These are phyloP conservation scores for Neodidymelliopsis sp. DNA, from an alignment of 2,329 filamentous ascomycete species.

Conservation along the genomic window DNA sequence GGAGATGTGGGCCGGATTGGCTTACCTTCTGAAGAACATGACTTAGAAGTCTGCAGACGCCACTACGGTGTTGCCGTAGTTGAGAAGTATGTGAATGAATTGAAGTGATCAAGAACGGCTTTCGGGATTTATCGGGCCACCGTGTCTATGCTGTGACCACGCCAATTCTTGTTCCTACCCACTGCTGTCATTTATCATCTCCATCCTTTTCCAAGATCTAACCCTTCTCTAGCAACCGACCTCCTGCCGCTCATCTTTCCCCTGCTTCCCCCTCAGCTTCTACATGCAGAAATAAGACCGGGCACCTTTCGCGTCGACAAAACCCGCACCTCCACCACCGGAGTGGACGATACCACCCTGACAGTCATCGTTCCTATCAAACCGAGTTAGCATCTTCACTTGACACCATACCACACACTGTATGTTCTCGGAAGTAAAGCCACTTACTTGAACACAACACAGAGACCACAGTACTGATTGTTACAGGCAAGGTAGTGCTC, in stretches of 20 bases:
- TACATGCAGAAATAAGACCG: slow-evolving; percentile 10
- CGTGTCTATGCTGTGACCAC: too few relatives aligned
- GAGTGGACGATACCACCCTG: slow-evolving; percentile 4
- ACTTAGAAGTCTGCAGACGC: background rate
- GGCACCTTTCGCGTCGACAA: slow-evolving; percentile 6
- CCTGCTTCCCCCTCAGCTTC: background rate
- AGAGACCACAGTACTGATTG: slow-evolving; percentile 13
- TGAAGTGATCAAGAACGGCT: too few relatives aligned
- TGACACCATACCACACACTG: too few relatives aligned
- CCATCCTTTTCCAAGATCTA: too few relatives aligned
- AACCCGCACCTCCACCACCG: slow-evolving; percentile 2
- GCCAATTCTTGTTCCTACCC: too few relatives aligned
- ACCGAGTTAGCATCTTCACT: background rate
- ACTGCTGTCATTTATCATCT: too few relatives aligned
- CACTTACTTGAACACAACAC: slow-evolving; percentile 8
- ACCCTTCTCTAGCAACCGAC: too few relatives aligned
- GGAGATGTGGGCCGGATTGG: slow-evolving; percentile 57
- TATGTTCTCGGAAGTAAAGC: too few relatives aligned
- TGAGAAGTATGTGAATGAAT: too few relatives aligned
- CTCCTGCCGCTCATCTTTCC: background rate
- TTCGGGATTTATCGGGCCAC: too few relatives aligned
- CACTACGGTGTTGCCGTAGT: too few relatives aligned
- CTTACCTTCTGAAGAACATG: slow-evolving; percentile 44
- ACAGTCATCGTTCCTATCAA: slow-evolving; percentile 3
- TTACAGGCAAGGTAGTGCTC: slow-evolving; percentile 1